A percentile compares a stretch with the other conserved stretches of the same genome.
Conservation (phyloP, 2,329 filamentous ascomycete genomes). For the Aspergillus awamori region DNA sequence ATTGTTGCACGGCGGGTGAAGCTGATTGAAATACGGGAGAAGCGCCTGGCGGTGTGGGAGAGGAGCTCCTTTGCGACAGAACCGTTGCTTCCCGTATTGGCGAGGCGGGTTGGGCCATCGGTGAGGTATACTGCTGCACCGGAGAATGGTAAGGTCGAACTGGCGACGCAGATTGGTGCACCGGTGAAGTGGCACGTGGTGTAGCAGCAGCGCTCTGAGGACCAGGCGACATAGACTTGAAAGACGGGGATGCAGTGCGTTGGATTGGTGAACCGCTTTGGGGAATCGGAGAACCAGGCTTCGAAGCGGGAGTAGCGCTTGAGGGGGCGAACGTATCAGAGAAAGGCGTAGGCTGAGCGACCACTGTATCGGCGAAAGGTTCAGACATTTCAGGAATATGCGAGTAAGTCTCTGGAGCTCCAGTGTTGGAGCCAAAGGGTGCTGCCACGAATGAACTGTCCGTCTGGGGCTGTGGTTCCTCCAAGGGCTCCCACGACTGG, state of each 20-base stretch:
- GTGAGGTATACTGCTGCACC: conserved; percentile 16
- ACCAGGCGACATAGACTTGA: conserved; percentile 20
- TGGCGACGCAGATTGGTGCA: conserved; percentile 13
- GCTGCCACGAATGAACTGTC: conserved; percentile 34
- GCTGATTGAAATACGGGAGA: conserved; percentile 20
- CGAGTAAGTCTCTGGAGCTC: conserved; percentile 15
- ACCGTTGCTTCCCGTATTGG: conserved; percentile 16
- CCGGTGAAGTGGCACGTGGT: conserved; percentile 16
- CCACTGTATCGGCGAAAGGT: conserved; percentile 12
- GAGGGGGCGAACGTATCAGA: conserved; percentile 15
- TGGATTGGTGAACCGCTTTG: conserved; percentile 15
- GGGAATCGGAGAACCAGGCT: conserved; percentile 22
- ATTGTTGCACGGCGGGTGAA: conserved; percentile 15
- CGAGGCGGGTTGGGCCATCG: conserved; percentile 14
- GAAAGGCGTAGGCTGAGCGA: conserved; percentile 12
- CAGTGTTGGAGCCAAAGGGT: conserved; percentile 24
- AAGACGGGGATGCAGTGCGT: conserved; percentile 14
- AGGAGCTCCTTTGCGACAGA: conserved; percentile 15
- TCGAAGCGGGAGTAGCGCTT: conserved; percentile 18
- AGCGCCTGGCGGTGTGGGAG: conserved; percentile 18
- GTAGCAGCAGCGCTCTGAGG: conserved; percentile 13
- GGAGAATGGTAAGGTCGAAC: conserved; percentile 15
- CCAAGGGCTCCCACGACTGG: conserved; percentile 12
- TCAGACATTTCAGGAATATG: conserved; percentile 20
- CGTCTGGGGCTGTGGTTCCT: conserved; percentile 35